Evolutionary conservation across 768 basidiomycete species (phyloP).

Genomic region (Auriculariales sp.): DNA sequence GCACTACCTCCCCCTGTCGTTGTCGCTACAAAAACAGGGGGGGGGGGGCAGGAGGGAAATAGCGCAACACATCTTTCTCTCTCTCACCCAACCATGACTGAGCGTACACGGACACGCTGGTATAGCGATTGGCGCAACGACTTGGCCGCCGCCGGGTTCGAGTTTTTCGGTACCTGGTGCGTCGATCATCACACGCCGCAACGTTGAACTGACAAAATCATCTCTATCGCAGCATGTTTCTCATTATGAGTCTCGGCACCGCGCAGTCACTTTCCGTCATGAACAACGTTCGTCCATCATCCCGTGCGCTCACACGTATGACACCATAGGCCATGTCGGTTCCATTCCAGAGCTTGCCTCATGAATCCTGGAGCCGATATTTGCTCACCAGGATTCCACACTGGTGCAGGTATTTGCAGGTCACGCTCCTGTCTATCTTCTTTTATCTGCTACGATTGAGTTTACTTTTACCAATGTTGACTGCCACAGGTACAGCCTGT

Average conservation of each 20-base stretch:
- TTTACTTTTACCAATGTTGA: constrained; percentile 55
- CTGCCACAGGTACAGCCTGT: no score
- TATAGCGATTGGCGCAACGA: background rate
- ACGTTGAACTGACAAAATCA: no score
- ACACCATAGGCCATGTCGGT: background rate
- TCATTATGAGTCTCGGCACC: background rate
- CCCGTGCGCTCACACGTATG: background rate
- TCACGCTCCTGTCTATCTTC: no score
- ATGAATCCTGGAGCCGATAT: background rate
- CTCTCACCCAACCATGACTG: no score
- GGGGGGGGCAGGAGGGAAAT: no score
- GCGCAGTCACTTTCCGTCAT: background rate
- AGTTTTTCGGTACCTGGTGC: background rate
- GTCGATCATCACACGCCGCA: no score
- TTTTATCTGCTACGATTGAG: constrained; percentile 48
- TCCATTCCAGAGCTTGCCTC: background rate
- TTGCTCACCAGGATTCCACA: constrained; percentile 17
- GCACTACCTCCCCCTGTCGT: no score
- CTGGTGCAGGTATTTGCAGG: no score
- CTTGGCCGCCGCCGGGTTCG: background rate
- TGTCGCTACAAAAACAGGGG: no score
- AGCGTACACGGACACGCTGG: no score
- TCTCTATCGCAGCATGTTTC: background rate
- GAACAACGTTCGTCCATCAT: no score
- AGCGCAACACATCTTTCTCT: no score